Evolutionary conservation across 164 flowering plant species (phyloP).

Genomic region (Dillenia turbinata): DNA sequence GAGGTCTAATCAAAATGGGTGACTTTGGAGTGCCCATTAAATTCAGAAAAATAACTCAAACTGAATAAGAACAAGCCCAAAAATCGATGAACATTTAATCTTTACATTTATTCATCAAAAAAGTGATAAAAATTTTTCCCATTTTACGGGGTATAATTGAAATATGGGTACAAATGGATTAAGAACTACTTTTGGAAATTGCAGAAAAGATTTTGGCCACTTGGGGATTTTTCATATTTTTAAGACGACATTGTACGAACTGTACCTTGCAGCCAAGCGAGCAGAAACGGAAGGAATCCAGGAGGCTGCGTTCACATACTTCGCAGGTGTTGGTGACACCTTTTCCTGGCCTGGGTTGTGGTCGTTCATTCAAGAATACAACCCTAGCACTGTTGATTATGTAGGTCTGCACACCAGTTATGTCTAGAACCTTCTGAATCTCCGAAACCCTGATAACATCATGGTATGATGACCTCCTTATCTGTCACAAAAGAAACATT

Average conservation of each 20-base stretch:
- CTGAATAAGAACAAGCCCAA: too few relatives aligned
- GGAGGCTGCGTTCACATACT: constrained; percentile 85
- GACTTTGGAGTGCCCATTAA: too few relatives aligned
- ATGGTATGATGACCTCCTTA: constrained; percentile 93
- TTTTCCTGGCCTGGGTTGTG: constrained; percentile 95
- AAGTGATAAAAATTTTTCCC: too few relatives aligned
- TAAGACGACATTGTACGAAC: too few relatives aligned
- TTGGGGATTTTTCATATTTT: background rate
- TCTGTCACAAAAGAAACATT: constrained; percentile 35
- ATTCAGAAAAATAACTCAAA: too few relatives aligned
- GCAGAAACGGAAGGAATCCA: constrained; percentile 88
- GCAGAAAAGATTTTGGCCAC: background rate
- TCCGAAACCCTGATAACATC: constrained; percentile 93
- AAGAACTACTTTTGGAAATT: too few relatives aligned
- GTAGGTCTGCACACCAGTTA: constrained; percentile 83
- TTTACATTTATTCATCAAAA: too few relatives aligned
- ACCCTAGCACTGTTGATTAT: constrained; percentile 90
- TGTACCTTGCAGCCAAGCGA: constrained; percentile 96
- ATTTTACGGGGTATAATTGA: too few relatives aligned
- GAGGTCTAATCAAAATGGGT: too few relatives aligned
- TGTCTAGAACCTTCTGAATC: constrained; percentile 84
- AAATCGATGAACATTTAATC: too few relatives aligned
- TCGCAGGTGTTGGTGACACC: constrained; percentile 88
- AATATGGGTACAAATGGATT: too few relatives aligned
- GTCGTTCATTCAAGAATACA: constrained; percentile 86